Evolutionary conservation across 2,329 filamentous ascomycete species (phyloP), one percentile per base, ranked within the genome.

Genomic region (Pezizomycotina sp.): DNA sequence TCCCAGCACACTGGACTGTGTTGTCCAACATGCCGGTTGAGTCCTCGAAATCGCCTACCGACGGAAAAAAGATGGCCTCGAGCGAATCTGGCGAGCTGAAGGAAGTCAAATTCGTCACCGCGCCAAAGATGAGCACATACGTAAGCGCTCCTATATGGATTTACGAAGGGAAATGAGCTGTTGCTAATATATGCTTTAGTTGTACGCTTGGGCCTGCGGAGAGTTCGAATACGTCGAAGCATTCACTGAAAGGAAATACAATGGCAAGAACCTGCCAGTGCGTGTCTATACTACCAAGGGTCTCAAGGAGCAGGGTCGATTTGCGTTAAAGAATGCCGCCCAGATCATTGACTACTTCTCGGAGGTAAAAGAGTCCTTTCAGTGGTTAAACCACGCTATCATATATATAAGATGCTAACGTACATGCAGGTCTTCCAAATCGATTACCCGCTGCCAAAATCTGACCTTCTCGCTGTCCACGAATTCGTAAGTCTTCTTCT

Each of bases 221-320:
- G 86, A 98, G 57, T 95, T 98, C 47, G 86, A 95, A 59, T 92
- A 92, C 52, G 74, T 95, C 36, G 89, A 98, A 61, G 79, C 77
- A 34, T 78, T 80, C 55, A 98, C 89, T 3, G 69, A 82, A 53
- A 75, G 86, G 50, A 75, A 77, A 56, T 95, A 98, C 61, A 79
- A 91, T 43, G 86, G 83, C 53, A 83, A 84, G 62, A 75, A 71
- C 53, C 70, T 98, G 21, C 89, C 89, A 12, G 86, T 95, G 35
- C 76, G 89, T 46, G 84, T 98, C 21, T 98, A 95, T 60, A 93
- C 86, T 1, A 95, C 86, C 6, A 76, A 74, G 45, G 89, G 89
- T n/a, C 66, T 98, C 45, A 84, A 91, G 60, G 76, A 91, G 48
- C 84, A 95, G 60, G 89, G 83, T 35, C 73, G 70, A 16, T 92